Conservation (phyloP, 371 early-diverging fungal genomes). For the Rhizopus delemar region DNA sequence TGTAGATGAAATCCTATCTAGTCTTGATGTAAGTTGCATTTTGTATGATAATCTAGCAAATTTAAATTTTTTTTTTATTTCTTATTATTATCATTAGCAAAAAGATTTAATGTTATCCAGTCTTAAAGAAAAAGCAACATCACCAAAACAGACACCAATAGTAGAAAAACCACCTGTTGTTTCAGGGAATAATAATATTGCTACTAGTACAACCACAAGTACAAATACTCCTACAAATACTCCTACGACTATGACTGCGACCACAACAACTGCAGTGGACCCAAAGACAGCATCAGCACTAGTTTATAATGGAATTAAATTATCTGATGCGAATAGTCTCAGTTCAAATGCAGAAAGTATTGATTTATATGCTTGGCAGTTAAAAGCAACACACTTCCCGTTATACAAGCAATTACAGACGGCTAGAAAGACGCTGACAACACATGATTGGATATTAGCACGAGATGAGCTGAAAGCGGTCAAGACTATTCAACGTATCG, state of each 20-base stretch:
- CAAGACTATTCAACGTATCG: conserved; percentile 75
- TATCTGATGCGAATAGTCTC: conserved; percentile 2
- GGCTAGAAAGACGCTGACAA: conserved; percentile 72
- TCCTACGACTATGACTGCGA: conserved; percentile 14
- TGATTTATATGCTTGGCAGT: conserved; percentile 75
- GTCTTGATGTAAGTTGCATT: conserved; percentile 39
- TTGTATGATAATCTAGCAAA: not conserved
- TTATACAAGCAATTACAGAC: conserved; percentile 65
- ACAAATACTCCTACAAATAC: too few relatives aligned
- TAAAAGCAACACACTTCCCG: conserved; percentile 71
- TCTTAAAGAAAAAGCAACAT: conserved; percentile 2
- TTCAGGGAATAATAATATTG: too few relatives aligned
- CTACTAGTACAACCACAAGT: too few relatives aligned
- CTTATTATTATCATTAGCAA: conserved; percentile 9
- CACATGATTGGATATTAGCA: conserved; percentile 84
- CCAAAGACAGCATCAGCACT: conserved; percentile 70
- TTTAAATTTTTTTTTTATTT: conserved; percentile 2
- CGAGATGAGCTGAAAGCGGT: conserved; percentile 81
- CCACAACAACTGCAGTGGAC: conserved; percentile 73
- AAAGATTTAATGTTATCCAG: conserved; percentile 3
- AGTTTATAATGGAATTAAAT: conserved; percentile 63
- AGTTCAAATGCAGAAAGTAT: conserved; percentile 23
- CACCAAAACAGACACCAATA: not conserved
- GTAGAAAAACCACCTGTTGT: not conserved
- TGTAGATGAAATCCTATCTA: conserved; percentile 59